Conservation (phyloP, 768 basidiomycete genomes). For the Auricularia sp. region DNA sequence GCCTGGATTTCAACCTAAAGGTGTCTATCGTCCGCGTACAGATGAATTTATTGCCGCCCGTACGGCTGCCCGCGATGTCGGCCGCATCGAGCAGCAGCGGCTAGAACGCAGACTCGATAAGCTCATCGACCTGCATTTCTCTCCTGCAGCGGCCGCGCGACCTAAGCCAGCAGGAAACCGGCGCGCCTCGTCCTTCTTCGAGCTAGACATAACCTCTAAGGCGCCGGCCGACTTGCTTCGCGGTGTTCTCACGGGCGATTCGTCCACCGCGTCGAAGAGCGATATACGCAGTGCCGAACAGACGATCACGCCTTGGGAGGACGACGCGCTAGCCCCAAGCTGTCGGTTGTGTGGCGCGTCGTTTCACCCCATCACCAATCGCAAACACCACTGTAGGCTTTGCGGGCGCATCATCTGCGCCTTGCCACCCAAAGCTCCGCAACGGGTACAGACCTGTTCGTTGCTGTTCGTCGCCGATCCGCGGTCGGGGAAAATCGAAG, state of each 20-base stretch:
- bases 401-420: slow-evolving; percentile 91
- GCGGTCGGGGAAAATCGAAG: slow-evolving; percentile 65
- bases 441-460: slow-evolving; percentile 61
- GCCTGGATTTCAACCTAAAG: slow-evolving; percentile 88
- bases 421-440: slow-evolving; percentile 63
- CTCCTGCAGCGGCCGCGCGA: slow-evolving; percentile 8
- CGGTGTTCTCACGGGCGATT: slow-evolving; percentile 30
- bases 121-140: slow-evolving; percentile 36
- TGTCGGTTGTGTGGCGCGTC: slow-evolving; percentile 78
- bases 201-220: slow-evolving; percentile 51
- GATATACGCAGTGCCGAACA: slow-evolving; percentile 82
- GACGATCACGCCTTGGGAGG: slow-evolving; percentile 89
- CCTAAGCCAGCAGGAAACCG: slow-evolving; percentile 14
- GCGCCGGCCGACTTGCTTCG: slow-evolving; percentile 64
- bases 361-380: slow-evolving; percentile 83
- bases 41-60: slow-evolving; percentile 60
- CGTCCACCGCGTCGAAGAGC: slow-evolving; percentile 37
- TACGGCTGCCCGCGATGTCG: slow-evolving; percentile 28
- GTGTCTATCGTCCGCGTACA: slow-evolving; percentile 68
- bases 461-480: slow-evolving; percentile 79
- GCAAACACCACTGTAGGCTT: slow-evolving; percentile 92
- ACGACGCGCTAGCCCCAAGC: slow-evolving; percentile 60
- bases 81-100: slow-evolving; percentile 71
- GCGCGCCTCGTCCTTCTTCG: slow-evolving; percentile 63
- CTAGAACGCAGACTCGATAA: slow-evolving; percentile 83